Evolutionary conservation across 306 rosid genomes (phyloP).

Genomic region (Ziziphus jujuba): DNA sequence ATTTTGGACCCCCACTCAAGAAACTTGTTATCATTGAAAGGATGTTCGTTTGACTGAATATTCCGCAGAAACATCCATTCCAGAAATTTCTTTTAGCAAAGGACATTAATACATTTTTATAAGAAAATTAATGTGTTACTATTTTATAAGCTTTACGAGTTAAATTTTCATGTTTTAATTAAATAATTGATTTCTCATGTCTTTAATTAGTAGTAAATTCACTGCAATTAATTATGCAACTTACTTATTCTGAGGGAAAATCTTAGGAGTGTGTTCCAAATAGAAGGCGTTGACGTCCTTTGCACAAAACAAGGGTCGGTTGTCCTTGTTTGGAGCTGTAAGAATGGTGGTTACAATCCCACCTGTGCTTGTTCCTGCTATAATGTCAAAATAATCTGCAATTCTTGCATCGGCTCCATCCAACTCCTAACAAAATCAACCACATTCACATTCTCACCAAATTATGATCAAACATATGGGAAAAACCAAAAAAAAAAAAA

Average conservation of each 20-base stretch:
- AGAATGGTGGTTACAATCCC: slow-evolving; percentile 50
- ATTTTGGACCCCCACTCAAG: slow-evolving; percentile 25
- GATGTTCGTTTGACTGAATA: neutral
- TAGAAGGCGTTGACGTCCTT: slow-evolving; percentile 39
- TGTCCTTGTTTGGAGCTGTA: slow-evolving; percentile 39
- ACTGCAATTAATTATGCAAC: neutral
- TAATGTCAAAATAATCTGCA: slow-evolving; percentile 39
- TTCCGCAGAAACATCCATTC: neutral
- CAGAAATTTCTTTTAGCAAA: neutral
- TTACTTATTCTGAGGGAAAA: slow-evolving; percentile 40
- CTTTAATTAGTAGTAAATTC: no score
- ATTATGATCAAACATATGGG: no score
- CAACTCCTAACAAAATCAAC: slow-evolving; percentile 18
- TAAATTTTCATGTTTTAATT: no score
- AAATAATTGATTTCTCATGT: neutral
- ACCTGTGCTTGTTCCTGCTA: slow-evolving; percentile 50
- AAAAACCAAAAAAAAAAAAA: neutral
- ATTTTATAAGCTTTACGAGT: no score
- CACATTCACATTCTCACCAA: neutral
- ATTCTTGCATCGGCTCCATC: slow-evolving; percentile 39
- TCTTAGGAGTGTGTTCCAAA: slow-evolving; percentile 31
- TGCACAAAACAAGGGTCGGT: slow-evolving; percentile 39
- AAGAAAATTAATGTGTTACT: neutral
- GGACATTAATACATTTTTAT: no score
- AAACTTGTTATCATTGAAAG: neutral